Conservation (phyloP, 139 green algal species). For the Haematococcus lacustris region DNA sequence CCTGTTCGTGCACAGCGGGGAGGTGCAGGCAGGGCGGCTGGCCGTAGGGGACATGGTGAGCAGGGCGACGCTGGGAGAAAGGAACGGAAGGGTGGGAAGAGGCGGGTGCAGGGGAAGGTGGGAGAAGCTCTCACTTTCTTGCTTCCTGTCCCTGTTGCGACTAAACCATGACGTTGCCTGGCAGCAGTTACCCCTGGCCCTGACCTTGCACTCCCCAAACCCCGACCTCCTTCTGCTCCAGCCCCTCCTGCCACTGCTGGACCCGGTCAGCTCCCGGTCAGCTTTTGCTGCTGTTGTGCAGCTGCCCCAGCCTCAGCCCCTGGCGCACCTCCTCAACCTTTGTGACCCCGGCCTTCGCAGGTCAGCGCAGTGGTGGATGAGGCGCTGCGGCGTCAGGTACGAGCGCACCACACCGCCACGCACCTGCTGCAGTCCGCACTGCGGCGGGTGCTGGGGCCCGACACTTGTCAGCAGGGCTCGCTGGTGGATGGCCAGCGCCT, state of each 20-base stretch:
- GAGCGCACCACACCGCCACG: slow-evolving; percentile 83
- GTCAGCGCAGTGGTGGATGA: slow-evolving; percentile 58
- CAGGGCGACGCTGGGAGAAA: too few relatives aligned
- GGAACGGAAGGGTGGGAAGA: too few relatives aligned
- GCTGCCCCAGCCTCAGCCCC: not conserved
- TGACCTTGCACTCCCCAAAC: too few relatives aligned
- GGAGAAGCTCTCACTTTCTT: too few relatives aligned
- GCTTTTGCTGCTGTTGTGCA: not conserved
- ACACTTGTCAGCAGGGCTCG: slow-evolving; percentile 81
- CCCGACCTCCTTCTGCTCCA: too few relatives aligned
- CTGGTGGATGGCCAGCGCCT: slow-evolving; percentile 65
- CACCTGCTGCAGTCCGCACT: slow-evolving; percentile 81
- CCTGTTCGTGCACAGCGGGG: slow-evolving; percentile 68
- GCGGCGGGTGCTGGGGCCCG: slow-evolving; percentile 73
- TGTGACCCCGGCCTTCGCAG: slow-evolving; percentile 45
- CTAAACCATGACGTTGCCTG: too few relatives aligned
- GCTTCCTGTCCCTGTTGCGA: too few relatives aligned
- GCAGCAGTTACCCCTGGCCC: too few relatives aligned
- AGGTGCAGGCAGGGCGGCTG: slow-evolving; percentile 38
- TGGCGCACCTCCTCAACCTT: not conserved
- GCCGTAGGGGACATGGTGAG: slow-evolving; percentile 38
- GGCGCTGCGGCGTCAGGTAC: slow-evolving; percentile 24
- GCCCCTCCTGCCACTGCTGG: too few relatives aligned
- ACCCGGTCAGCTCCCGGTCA: too few relatives aligned
- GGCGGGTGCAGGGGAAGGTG: too few relatives aligned